Evolutionary conservation across 306 rosid genomes (phyloP), one percentile per base, ranked within the genome.

Genomic region (Carpinus fangiana): DNA sequence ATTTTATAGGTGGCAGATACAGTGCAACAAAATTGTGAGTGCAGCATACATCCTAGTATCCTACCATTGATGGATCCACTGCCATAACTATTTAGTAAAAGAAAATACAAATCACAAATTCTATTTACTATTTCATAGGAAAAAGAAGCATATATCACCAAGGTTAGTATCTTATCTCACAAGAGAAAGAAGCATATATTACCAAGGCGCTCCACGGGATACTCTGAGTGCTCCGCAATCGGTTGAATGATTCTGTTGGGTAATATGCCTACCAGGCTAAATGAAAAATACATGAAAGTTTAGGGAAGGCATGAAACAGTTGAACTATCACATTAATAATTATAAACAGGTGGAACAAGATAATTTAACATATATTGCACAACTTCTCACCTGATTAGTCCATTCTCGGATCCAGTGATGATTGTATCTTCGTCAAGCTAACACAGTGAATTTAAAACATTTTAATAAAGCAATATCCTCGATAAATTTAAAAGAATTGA

Each of bases 401-500:
- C 98, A 79, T 89, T 94, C 91, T 90, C 98, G 1, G 98, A 92
- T 87, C 93, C 98, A 76, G 89, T 80, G 76, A 94, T 87, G 76
- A 94, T 80, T 83, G 95, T 86, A 85, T 94, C 97, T 87, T 94
- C 98, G 65, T 94, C 98, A 89, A 94, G 93, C 98, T 94, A 82
- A 72, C 23, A 82, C 76, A 48, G 56, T 59, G 41, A 54, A 2
- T 45, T 20, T 18, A 34, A 61, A 66, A 34, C 13, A n/a, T 67
- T 64, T 67, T 73, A 76, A 31, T 61, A 65, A 50, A 46, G 65
- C 46, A 80, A 67, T 47, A 48, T 76, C 20, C 21, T 16, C 4
- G 17, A 60, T 60, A 62, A 61, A 26, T 61, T 9, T 31, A 82
- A 78, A 76, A 55, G 47, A 38, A 18, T 14, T 54, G 20, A 82